Conservation (phyloP, 768 basidiomycete genomes). For the Mycena vulgaris region DNA sequence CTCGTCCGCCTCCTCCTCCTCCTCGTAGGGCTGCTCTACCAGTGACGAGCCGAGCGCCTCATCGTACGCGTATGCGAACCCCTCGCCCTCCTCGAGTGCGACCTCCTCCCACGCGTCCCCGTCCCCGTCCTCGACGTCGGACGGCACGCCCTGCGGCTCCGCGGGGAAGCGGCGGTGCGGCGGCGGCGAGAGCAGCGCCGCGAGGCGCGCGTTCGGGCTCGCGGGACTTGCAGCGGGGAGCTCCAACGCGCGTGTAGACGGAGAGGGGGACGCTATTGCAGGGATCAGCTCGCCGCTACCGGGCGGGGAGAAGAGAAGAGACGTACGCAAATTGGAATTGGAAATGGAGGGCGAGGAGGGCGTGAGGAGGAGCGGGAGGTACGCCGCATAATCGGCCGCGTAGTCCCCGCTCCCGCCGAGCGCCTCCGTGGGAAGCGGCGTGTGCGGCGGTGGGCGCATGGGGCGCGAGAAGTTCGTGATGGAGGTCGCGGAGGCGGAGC, state of each 20-base stretch:
- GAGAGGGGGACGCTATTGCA: neutral
- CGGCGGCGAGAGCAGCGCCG: constrained; percentile 31
- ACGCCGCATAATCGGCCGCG: constrained; percentile 2
- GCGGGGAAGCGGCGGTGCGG: neutral
- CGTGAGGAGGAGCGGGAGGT: neutral
- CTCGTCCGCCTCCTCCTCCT: no score
- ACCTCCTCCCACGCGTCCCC: constrained; percentile 20
- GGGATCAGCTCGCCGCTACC: neutral
- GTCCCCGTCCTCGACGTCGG: constrained; percentile 16
- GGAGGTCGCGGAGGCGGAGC: neutral
- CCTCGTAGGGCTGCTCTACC: no score
- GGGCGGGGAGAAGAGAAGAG: constrained; percentile 13
- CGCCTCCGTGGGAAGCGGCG: constrained; percentile 30
- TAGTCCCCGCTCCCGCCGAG: constrained; percentile 19
- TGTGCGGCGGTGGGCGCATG: constrained; percentile 30
- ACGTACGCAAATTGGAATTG: neutral
- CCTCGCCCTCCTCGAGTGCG: neutral
- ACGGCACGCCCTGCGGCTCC: constrained; percentile 15
- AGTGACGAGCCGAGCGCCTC: no score
- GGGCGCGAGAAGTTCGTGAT: constrained; percentile 14
- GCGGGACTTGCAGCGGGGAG: no score
- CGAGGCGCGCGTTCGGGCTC: constrained; percentile 15
- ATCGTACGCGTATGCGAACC: constrained; percentile 2
- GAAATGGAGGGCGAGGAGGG: neutral
- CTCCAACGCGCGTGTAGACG: no score